Conservation (phyloP, 306 rosid species). For the Malus fusca region DNA sequence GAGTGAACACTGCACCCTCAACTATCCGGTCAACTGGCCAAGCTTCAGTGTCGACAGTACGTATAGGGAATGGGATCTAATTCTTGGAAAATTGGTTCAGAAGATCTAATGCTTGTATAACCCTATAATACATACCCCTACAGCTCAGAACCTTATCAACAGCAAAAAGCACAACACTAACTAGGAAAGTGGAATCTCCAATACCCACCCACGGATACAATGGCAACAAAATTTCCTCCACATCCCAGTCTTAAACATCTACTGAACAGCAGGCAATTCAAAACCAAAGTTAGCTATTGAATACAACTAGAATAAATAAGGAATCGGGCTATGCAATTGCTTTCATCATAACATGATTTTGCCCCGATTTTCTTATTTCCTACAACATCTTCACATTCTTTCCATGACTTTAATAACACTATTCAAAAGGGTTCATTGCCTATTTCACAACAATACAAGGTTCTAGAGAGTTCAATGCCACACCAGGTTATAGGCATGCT, state of each 20-base stretch:
- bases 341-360: not conserved
- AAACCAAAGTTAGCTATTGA: not conserved
- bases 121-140: not conserved
- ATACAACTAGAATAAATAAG: not conserved
- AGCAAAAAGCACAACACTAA: not conserved
- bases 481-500: not conserved
- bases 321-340: not conserved
- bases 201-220: not conserved
- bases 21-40: not conserved
- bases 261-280: not conserved
- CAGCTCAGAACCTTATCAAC: not conserved
- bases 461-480: not conserved
- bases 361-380: not conserved
- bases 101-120: not conserved
- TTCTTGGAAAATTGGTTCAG: not conserved
- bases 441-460: not conserved
- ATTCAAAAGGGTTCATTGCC: not conserved
- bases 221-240: not conserved
- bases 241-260: not conserved
- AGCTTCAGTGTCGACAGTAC: not conserved
- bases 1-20: not conserved
- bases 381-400: not conserved
- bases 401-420: not conserved
- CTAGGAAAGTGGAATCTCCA: not conserved
- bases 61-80: not conserved